Conservation (phyloP, 2,329 filamentous ascomycete genomes). For the Sphaerulina musiva region DNA sequence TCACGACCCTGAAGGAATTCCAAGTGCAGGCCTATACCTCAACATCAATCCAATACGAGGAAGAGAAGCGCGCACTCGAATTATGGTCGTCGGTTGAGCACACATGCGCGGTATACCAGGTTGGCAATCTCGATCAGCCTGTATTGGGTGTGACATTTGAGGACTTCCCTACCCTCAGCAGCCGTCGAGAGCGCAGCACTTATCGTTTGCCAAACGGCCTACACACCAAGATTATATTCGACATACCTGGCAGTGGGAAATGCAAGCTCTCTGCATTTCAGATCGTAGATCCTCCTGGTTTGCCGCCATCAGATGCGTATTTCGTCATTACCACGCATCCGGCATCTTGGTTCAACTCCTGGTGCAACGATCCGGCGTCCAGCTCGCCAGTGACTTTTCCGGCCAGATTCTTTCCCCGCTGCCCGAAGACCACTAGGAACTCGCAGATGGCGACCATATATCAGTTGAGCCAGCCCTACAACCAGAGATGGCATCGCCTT, state of each 20-base stretch:
- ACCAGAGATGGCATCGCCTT: conserved; percentile 12
- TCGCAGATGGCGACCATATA: conserved; percentile 13
- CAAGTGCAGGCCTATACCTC: conserved; percentile 3
- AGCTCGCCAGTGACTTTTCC: background rate
- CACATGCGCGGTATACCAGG: background rate
- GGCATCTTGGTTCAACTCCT: background rate
- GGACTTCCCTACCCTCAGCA: background rate
- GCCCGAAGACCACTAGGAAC: conserved; percentile 6
- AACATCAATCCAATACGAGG: background rate
- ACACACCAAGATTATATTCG: background rate
- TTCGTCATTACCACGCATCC: conserved; percentile 14
- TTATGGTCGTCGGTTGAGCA: conserved; percentile 2
- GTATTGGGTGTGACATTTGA: conserved; percentile 15
- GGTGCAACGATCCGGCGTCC: background rate
- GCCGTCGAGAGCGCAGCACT: background rate
- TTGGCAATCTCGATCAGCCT: background rate
- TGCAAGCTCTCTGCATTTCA: background rate
- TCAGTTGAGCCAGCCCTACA: conserved; percentile 1
- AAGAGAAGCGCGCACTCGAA: conserved; percentile 10
- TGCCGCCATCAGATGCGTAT: conserved; percentile 15
- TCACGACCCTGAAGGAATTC: conserved; percentile 16
- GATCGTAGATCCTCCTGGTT: conserved; percentile 4
- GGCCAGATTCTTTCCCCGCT: conserved; percentile 9
- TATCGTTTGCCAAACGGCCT: conserved; percentile 3
- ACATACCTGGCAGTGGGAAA: background rate